Evolutionary conservation across 164 flowering plant species (phyloP).

Genomic region (Chimonanthus praecox): DNA sequence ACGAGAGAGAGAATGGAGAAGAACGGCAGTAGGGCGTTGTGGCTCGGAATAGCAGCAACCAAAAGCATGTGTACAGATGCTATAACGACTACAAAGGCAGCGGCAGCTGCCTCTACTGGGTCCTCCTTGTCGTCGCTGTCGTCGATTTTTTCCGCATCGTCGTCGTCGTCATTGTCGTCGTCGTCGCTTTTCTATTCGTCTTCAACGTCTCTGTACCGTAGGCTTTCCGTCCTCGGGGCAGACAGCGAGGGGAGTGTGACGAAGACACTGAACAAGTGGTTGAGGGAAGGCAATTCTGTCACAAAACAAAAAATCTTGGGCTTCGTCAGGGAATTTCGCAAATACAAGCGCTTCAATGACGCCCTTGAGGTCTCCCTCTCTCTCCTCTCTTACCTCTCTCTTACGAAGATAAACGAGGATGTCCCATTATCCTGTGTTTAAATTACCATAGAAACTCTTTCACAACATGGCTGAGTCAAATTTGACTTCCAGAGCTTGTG

Average conservation of each 20-base stretch:
- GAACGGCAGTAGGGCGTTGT: not conserved
- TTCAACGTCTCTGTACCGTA: conserved; percentile 21
- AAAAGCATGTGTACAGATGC: not conserved
- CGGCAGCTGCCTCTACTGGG: too few relatives aligned
- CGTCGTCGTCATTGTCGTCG: not conserved
- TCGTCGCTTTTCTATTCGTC: not conserved
- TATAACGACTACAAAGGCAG: not conserved
- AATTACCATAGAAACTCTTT: not conserved
- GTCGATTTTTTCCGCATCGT: not conserved
- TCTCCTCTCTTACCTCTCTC: not conserved
- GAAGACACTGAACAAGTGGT: conserved; percentile 30
- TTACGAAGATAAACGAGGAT: not conserved
- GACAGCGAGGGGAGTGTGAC: conserved; percentile 28
- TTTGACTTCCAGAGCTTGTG: too few relatives aligned
- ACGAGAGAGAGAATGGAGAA: not conserved
- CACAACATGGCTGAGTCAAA: too few relatives aligned
- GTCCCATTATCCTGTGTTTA: not conserved
- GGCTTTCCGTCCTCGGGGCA: conserved; percentile 33
- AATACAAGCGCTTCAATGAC: conserved; percentile 24
- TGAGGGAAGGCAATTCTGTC: conserved; percentile 33
- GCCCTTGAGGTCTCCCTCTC: conserved; percentile 54
- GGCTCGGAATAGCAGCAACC: not conserved
- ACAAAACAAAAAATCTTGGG: conserved; percentile 25
- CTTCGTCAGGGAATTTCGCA: conserved; percentile 51
- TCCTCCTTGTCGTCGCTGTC: not conserved